Conservation (phyloP, 768 basidiomycete genomes). For the Leccinum rimulosum region DNA sequence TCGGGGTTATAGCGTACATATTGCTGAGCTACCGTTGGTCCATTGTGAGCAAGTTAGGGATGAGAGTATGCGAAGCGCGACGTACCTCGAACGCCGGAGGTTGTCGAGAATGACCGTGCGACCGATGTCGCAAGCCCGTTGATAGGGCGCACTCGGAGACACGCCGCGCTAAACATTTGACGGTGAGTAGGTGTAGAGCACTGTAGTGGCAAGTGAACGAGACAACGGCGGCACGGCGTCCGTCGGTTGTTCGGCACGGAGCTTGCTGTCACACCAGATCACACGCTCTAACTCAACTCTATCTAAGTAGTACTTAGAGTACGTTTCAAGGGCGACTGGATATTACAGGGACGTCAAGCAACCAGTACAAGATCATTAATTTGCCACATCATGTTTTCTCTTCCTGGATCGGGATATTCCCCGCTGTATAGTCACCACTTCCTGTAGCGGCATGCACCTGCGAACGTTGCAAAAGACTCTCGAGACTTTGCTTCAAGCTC, state of each 20-base stretch:
- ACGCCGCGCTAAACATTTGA: conserved; percentile 1
- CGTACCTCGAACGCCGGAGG: conserved; percentile 18
- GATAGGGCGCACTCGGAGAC: conserved; percentile 8
- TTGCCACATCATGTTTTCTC: background rate
- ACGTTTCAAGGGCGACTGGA: background rate
- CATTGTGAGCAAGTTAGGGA: background rate
- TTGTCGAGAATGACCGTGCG: conserved; percentile 23
- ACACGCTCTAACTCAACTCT: background rate
- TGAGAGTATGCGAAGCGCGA: background rate
- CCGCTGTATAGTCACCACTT: background rate
- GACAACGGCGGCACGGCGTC: background rate
- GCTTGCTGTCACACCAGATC: background rate
- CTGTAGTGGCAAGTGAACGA: background rate
- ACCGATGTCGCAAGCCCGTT: conserved; percentile 5
- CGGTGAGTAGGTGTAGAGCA: background rate
- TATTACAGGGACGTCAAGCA: conserved; percentile 1
- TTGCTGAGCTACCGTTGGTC: conserved; percentile 15
- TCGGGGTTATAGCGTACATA: conserved; percentile 20
- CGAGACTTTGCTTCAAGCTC: conserved; percentile 27
- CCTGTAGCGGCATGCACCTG: background rate
- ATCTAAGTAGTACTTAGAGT: background rate
- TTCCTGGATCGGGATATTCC: background rate
- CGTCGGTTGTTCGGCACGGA: conserved; percentile 17
- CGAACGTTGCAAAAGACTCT: conserved; percentile 16
- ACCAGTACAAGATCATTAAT: background rate